A percentile compares a stretch with the other conserved stretches of the same genome.
Conservation (phyloP, 208 protist species). For the Trypanosoma brucei region DNA sequence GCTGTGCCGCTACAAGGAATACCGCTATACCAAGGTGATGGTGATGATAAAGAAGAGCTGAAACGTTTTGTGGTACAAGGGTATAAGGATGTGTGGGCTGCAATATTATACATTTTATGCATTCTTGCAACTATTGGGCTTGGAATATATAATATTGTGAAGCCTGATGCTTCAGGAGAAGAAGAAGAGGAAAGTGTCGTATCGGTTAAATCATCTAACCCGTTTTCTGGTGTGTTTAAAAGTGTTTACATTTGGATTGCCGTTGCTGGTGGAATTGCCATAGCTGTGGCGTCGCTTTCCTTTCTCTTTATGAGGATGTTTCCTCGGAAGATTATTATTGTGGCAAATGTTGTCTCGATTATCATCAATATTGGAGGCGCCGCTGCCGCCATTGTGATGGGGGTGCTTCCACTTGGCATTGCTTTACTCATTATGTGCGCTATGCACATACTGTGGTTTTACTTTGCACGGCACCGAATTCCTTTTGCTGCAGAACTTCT, state of each 20-base stretch:
- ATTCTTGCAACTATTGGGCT: neutral
- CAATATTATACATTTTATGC: constrained; percentile 38
- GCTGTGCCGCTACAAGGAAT: constrained; percentile 36
- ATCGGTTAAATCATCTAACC: neutral
- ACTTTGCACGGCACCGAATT: constrained; percentile 63
- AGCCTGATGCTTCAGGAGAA: neutral
- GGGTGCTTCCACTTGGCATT: constrained; percentile 14
- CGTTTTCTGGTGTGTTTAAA: neutral
- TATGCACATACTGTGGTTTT: constrained; percentile 32
- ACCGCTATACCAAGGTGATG: constrained; percentile 52
- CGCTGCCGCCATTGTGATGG: constrained; percentile 12
- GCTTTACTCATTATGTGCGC: constrained; percentile 15
- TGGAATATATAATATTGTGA: neutral
- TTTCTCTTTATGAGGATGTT: neutral
- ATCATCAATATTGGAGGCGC: constrained; percentile 20
- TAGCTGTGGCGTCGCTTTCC: neutral
- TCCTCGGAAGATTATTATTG: neutral
- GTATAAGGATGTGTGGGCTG: constrained; percentile 76
- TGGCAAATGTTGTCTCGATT: constrained; percentile 14
- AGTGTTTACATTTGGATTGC: neutral
- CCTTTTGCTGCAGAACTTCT: constrained; percentile 73
- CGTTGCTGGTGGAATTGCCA: neutral
- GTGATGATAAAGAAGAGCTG: constrained; percentile 34
- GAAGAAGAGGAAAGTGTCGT: neutral
- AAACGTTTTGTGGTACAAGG: constrained; percentile 58